Conservation (phyloP, 2,329 filamentous ascomycete genomes). For the Chaetothyriales sp. region DNA sequence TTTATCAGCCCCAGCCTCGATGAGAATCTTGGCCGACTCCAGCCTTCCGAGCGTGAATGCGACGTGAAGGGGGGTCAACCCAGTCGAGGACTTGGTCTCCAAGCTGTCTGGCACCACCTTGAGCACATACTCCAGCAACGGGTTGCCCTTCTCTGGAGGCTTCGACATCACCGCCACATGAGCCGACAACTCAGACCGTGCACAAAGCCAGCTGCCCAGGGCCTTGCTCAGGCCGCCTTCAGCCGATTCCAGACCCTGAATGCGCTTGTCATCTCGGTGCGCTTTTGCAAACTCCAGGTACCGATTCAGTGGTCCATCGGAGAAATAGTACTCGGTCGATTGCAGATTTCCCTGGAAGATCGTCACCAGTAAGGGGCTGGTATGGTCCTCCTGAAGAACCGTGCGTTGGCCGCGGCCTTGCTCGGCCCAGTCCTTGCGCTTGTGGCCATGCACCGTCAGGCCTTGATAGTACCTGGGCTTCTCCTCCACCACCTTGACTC, state of each 20-base stretch:
- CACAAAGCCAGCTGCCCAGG: slow-evolving; percentile 35
- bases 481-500: slow-evolving; percentile 44
- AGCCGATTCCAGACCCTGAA: slow-evolving; percentile 46
- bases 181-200: slow-evolving; percentile 45
- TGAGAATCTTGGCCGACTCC: slow-evolving; percentile 44
- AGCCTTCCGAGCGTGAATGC: slow-evolving; percentile 44
- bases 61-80: slow-evolving; percentile 49
- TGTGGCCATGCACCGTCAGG: slow-evolving; percentile 58
- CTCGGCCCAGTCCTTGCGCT: slow-evolving; percentile 58
- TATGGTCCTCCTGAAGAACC: slow-evolving; percentile 8
- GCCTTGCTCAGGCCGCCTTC: slow-evolving; percentile 49
- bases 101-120: slow-evolving; percentile 46
- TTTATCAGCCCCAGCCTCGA: slow-evolving; percentile 56
- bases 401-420: slow-evolving; percentile 28
- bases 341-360: slow-evolving; percentile 40
- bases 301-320: slow-evolving; percentile 50
- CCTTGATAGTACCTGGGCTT: slow-evolving; percentile 64
- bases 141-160: slow-evolving; percentile 25
- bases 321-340: slow-evolving; percentile 61
- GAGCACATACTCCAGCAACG: slow-evolving; percentile 51
- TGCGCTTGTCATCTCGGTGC: slow-evolving; percentile 44
- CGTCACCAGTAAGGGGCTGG: slow-evolving; percentile 22
- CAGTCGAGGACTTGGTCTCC: slow-evolving; percentile 40
- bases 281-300: slow-evolving; percentile 55
- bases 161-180: slow-evolving; percentile 47